These are phyloP conservation scores for Polygonum maritimum DNA, from an alignment of 148 eudicot species.

Conservation along the genomic window DNA sequence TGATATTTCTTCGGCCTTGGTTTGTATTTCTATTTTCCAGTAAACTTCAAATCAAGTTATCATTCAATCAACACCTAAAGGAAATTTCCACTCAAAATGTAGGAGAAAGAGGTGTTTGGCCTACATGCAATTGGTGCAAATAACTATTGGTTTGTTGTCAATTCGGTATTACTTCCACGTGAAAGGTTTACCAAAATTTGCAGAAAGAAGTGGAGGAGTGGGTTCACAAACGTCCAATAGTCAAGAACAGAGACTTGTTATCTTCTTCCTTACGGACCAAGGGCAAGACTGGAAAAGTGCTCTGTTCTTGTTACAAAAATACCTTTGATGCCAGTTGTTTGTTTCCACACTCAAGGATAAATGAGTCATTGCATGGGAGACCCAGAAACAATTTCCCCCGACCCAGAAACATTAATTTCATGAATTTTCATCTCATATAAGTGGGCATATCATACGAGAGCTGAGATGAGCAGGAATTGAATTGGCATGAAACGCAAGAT, in stretches of 20 bases:
- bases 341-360: not conserved
- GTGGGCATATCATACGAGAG: not conserved
- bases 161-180: not conserved
- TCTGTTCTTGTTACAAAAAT: not conserved
- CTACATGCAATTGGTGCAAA: not conserved
- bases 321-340: not conserved
- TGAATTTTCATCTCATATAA: not conserved
- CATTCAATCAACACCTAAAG: not conserved
- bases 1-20: not conserved
- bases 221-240: not conserved
- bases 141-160: not conserved
- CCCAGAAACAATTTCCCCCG: not conserved
- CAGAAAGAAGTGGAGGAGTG: not conserved
- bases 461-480: conserved; percentile 4
- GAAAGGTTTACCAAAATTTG: not conserved
- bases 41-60: not conserved
- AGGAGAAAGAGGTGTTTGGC: not conserved
- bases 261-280: not conserved
- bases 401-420: conserved; percentile 9
- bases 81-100: not conserved
- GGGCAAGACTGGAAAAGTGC: not conserved
- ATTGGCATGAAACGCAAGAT: conserved; percentile 10
- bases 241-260: not conserved
- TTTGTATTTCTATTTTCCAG: not conserved
- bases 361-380: not conserved